These are phyloP conservation scores for Phialophora verrucosa DNA, from an alignment of 2,329 filamentous ascomycete species.

Conservation along the genomic window DNA sequence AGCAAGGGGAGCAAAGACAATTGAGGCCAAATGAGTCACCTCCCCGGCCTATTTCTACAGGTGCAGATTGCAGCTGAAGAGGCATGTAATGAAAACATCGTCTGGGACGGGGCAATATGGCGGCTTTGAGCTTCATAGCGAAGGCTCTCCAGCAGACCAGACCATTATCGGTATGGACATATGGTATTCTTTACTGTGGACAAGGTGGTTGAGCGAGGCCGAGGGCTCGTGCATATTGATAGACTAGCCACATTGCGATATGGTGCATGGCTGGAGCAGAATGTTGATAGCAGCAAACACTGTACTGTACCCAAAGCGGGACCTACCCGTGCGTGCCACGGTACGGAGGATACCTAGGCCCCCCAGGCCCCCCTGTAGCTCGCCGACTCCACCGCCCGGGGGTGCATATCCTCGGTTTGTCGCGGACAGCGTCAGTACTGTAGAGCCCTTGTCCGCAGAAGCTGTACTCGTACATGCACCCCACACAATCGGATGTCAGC, in stretches of 20 bases:
- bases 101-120: background rate
- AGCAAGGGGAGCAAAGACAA: background rate
- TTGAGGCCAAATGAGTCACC: background rate
- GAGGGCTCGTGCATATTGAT: background rate
- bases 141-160: background rate
- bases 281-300: background rate
- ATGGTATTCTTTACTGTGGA: background rate
- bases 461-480: background rate
- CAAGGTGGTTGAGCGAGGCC: background rate
- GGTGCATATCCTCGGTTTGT: background rate
- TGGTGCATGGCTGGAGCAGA: background rate
- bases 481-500: conserved; percentile 1
- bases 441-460: too few species aligned
- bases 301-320: background rate
- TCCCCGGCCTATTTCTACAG: background rate
- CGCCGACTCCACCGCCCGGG: background rate
- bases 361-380: background rate
- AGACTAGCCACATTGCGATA: background rate
- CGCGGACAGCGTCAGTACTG: too few species aligned
- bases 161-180: background rate
- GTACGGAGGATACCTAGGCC: background rate
- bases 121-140: background rate
- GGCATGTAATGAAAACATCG: background rate
- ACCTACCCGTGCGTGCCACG: background rate
- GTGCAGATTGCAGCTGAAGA: background rate